These are phyloP conservation scores for Phyllosticta citrichinensis DNA, from an alignment of 2,329 filamentous ascomycete genomes.

Conservation along the genomic window DNA sequence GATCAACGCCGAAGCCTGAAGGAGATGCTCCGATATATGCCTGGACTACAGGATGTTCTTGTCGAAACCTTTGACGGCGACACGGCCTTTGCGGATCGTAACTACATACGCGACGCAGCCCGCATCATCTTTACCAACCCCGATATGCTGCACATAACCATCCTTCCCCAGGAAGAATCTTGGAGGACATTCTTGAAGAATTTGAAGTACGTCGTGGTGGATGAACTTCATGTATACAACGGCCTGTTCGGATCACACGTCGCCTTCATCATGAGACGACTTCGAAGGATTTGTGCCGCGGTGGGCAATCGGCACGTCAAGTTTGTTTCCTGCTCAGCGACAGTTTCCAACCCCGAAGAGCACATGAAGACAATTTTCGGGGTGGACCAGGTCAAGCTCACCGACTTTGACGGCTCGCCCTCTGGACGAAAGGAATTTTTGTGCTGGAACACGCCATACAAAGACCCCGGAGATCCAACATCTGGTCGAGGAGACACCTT, in stretches of 20 bases:
- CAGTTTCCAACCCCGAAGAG: conserved; percentile 80
- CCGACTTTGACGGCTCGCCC: conserved; percentile 88
- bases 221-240: conserved; percentile 91
- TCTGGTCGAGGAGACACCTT: conserved; percentile 78
- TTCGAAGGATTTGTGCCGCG: conserved; percentile 80
- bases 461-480: conserved; percentile 75
- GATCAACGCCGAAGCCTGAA: conserved; percentile 85
- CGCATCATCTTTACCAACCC: conserved; percentile 96
- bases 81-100: conserved; percentile 71
- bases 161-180: conserved; percentile 79
- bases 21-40: conserved; percentile 73
- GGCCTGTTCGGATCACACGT: conserved; percentile 90
- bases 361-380: conserved; percentile 96
- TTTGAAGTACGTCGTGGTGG: conserved; percentile 74
- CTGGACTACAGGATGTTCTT: conserved; percentile 60
- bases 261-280: conserved; percentile 83
- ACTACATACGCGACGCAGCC: conserved; percentile 74
- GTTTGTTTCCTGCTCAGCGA: conserved; percentile 94
- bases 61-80: conserved; percentile 97
- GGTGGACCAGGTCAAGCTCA: conserved; percentile 65
- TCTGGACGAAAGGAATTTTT: conserved; percentile 89
- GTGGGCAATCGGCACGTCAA: conserved; percentile 76
- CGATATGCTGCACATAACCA: conserved; percentile 93
- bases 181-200: conserved; percentile 88
- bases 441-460: conserved; percentile 96